Evolutionary conservation across 305 asterid genomes (phyloP), one percentile per base, ranked within the genome.

Genomic region (Solanum aculeatissimum): DNA sequence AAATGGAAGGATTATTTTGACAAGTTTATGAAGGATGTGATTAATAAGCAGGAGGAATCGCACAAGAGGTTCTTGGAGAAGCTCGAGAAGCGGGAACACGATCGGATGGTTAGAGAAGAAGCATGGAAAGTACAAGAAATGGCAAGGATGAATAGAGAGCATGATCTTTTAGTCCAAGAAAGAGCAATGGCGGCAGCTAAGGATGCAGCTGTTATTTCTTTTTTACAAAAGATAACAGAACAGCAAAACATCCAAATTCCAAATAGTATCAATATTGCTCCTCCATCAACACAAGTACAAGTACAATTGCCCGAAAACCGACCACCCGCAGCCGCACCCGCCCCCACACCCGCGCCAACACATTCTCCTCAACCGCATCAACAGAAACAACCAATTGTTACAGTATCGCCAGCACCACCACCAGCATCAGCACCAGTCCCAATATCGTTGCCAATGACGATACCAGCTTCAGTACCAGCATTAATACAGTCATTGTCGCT

Each of bases 151-250:
- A 96, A 92, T 16, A 92, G 95, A 0, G 99, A 94, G 19, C 95
- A 93, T 57, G 98, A 95, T 27, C 90, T 92, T 13, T 66, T 95
- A 6, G 91, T 87, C 43, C 95, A 92, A 77, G 99, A 96, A 89
- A 91, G 99, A 87, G 92, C 98, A 29, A 83, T 89, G 89, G 90
- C 98, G 13, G 97, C 96, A 2, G 93, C 98, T 13, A 95, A 91
- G 55, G 98, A 96, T 86, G 91, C 94, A 8, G 98, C 99, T 0
- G 91, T 96, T 57, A 88, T 94, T 43, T 80, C 96, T 2, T 94
- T 94, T 66, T 57, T 96, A 60, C 98, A 95, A 43, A 92, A 93
- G 84, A 86, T 94, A 2, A 87, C 93, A 7, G 91, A 91, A 10
- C 94, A 94, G 65, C 92, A 91, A 32, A 90, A 88, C 83, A 57